Conservation (phyloP, 2,329 filamentous ascomycete species). For the Paramyrothecium sp. region DNA sequence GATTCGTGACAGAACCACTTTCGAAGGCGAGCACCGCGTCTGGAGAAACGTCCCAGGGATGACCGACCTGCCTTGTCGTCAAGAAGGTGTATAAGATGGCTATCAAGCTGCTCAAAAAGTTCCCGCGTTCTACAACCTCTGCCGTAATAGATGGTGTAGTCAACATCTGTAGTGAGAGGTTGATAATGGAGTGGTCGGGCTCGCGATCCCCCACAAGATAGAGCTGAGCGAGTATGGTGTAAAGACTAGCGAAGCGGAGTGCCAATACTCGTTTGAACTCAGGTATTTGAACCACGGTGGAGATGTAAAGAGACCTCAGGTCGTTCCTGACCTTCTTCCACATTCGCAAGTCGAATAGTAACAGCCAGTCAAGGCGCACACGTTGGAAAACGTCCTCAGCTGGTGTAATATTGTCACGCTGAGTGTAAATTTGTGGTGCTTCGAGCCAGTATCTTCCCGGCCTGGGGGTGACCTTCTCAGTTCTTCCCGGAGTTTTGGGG, state of each 20-base stretch:
- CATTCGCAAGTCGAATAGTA: slow-evolving; percentile 89
- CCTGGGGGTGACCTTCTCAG: slow-evolving; percentile 47
- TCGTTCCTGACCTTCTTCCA: slow-evolving; percentile 96
- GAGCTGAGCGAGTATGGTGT: slow-evolving; percentile 88
- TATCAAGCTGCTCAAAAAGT: slow-evolving; percentile 93
- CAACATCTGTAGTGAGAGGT: slow-evolving; percentile 92
- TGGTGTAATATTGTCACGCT: slow-evolving; percentile 60
- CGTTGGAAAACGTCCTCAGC: slow-evolving; percentile 89
- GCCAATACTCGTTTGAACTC: slow-evolving; percentile 94
- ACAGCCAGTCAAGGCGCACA: slow-evolving; percentile 88
- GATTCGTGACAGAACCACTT: slow-evolving; percentile 89
- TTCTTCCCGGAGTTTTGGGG: slow-evolving; percentile 74
- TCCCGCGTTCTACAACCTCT: slow-evolving; percentile 90
- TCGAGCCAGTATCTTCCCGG: slow-evolving; percentile 85
- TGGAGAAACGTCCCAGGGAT: slow-evolving; percentile 84
- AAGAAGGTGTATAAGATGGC: slow-evolving; percentile 97
- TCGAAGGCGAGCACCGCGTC: slow-evolving; percentile 89
- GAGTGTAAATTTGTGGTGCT: slow-evolving; percentile 68
- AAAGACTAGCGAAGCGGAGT: slow-evolving; percentile 89
- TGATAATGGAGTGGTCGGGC: slow-evolving; percentile 97
- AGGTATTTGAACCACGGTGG: slow-evolving; percentile 91
- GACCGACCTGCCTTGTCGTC: slow-evolving; percentile 91
- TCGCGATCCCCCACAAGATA: slow-evolving; percentile 96
- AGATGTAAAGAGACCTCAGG: slow-evolving; percentile 90
- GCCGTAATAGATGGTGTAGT: slow-evolving; percentile 96